phyloP scores from a whole-genome alignment of 352 stramenopile genomes.

The Pythium phragmitis region DNA sequence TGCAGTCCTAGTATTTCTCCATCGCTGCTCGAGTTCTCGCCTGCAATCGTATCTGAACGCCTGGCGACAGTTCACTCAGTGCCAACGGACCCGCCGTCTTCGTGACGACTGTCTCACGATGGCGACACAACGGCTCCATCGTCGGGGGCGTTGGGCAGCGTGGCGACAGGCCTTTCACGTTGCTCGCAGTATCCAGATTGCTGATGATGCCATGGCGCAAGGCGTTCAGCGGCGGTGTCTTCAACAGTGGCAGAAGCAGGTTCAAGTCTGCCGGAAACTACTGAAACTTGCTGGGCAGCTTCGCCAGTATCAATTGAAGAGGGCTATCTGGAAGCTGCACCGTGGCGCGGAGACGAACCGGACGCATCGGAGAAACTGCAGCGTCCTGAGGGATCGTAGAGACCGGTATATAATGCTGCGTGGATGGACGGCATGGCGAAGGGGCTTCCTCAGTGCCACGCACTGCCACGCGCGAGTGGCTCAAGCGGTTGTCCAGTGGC shows the following conservation, averaged over 20 bases:
- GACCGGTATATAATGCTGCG: neutral
- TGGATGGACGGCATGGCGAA: slow-evolving; percentile 14
- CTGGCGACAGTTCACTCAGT: neutral
- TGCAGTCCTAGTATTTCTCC: slow-evolving; percentile 2
- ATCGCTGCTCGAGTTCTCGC: neutral
- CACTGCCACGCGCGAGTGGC: slow-evolving; percentile 1
- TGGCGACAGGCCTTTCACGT: slow-evolving; percentile 21
- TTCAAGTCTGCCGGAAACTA: neutral
- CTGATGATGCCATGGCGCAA: slow-evolving; percentile 6
- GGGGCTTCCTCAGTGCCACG: neutral
- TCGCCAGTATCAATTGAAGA: neutral
- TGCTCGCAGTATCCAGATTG: slow-evolving; percentile 12
- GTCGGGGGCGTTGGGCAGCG: neutral
- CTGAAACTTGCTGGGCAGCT: neutral
- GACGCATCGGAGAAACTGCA: neutral
- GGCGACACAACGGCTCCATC: neutral
- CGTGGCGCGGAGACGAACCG: neutral
- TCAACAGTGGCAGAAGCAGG: neutral
- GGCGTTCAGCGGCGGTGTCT: slow-evolving; percentile 1
- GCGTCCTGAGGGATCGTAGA: neutral
- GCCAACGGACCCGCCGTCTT: neutral
- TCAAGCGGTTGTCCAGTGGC: slow-evolving; percentile 11
- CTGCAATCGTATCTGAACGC: slow-evolving; percentile 8
- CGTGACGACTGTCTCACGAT: neutral
- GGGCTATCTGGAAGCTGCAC: slow-evolving; percentile 1